A percentile compares a stretch with the other conserved stretches of the same genome.
These are phyloP conservation scores for Blastomyces emzantsi DNA, from an alignment of 2,329 filamentous ascomycete genomes.

Conservation along the genomic window DNA sequence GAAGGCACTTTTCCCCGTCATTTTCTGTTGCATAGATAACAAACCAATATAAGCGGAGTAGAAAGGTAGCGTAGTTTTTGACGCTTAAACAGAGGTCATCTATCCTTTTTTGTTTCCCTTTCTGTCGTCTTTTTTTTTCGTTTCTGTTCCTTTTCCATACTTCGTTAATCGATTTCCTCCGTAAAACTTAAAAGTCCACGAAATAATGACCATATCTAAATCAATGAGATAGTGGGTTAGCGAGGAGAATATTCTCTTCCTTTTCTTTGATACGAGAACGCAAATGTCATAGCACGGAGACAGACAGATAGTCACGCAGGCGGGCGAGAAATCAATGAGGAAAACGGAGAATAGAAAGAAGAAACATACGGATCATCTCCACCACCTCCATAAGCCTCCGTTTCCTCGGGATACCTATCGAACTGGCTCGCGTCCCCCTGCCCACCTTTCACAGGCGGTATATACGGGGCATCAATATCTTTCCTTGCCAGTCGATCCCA, in stretches of 20 bases:
- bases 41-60: background rate
- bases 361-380: constrained; percentile 76
- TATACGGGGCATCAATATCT: constrained; percentile 97
- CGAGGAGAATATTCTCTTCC: background rate
- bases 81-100: background rate
- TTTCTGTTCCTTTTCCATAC: background rate
- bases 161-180: no score
- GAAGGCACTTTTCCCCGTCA: background rate
- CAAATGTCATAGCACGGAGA: background rate
- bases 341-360: background rate
- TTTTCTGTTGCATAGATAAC: background rate
- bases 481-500: constrained; percentile 93
- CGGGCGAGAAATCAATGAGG: background rate
- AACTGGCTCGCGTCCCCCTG: constrained; percentile 95
- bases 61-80: background rate
- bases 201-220: constrained; percentile 64
- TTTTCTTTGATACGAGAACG: background rate
- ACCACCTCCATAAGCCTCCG: constrained; percentile 73
- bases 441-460: constrained; percentile 87
- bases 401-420: constrained; percentile 95
- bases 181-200: constrained; percentile 54
- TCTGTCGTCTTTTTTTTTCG: background rate
- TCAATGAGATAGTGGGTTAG: background rate
- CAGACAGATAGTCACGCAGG: background rate
- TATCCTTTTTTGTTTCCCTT: background rate